Percentiles rank a stretch among this genome's conserved stretches.
phyloP scores from a whole-genome alignment of 768 basidiomycete species.

The Podaxis sp. region DNA sequence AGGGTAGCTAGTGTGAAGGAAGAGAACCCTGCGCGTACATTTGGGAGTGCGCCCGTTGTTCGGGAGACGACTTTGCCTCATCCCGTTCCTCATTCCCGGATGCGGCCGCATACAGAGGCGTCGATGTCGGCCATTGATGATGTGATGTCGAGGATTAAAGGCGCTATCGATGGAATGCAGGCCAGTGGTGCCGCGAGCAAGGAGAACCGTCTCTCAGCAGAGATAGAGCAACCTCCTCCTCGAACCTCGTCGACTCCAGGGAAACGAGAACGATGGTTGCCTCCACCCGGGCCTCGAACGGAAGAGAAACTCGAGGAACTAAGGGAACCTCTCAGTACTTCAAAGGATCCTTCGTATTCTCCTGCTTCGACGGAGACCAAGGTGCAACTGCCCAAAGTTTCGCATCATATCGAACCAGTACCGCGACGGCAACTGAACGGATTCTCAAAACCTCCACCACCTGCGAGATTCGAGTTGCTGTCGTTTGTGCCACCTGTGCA shows the following conservation, averaged over 20 bases:
- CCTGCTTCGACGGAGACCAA: constrained; percentile 36
- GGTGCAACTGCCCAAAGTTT: constrained; percentile 46
- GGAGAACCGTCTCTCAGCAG: constrained; percentile 24
- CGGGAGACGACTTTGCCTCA: constrained; percentile 14
- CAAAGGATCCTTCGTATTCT: constrained; percentile 42
- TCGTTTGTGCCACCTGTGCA: constrained; percentile 71
- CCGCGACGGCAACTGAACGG: constrained; percentile 42
- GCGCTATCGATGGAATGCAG: constrained; percentile 70
- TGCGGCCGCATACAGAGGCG: constrained; percentile 39
- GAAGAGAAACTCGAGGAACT: constrained; percentile 31
- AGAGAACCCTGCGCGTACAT: constrained; percentile 1
- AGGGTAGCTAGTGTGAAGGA: background rate
- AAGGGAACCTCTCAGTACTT: constrained; percentile 44
- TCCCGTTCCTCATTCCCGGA: constrained; percentile 6
- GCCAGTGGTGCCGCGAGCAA: constrained; percentile 15
- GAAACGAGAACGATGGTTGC: constrained; percentile 49
- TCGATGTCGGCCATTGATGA: constrained; percentile 76
- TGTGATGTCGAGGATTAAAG: constrained; percentile 82
- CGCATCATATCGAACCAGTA: constrained; percentile 38
- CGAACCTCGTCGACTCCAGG: constrained; percentile 19
- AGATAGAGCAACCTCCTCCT: constrained; percentile 19
- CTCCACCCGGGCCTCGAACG: constrained; percentile 34
- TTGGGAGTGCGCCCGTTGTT: constrained; percentile 6
- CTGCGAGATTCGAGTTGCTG: constrained; percentile 57
- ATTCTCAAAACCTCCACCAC: constrained; percentile 33